Base-by-base conservation (phyloP, 164 flowering plant species). In the Chimonanthus praecox region DNA sequence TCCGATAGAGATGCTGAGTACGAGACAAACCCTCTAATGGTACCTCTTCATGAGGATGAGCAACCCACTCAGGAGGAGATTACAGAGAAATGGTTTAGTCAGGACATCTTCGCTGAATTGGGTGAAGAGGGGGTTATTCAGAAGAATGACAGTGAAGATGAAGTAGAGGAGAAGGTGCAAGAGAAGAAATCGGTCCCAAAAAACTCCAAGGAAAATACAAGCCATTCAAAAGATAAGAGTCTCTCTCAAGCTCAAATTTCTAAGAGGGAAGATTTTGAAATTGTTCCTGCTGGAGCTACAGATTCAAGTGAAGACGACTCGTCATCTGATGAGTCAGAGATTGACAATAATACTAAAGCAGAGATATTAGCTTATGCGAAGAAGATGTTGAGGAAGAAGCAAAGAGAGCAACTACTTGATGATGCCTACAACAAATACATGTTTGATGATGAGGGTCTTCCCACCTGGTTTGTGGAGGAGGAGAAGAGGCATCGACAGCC, bases 311-410 rank as follows among this genome's bases (percentile, higher is more conserved):
- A 87, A 69, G 88, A 86, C 65, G 87, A 91, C 46, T 86, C 92
- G 1, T 77, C 81, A 46, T 64, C 61, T 46, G 92, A 90, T 65
- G 60, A 87, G 61, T 87, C 88, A 1, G 94, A 88, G 43, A 80
- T 86, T 58, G 94, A 92, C 69, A 74, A 78, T 63, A 81, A 88
- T 10, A 71, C 78, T 8, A 95, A 92, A 77, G 96, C 94, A 64
- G 94, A 92, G 77, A 83, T 93, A 60, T 78, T 92, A 76, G 99
- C 98, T 44, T 77, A 20, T 81, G 98, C 89, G 46, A 95, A 88
- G 85, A 95, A 89, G 78, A 88, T 90, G 97, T 83, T 92, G 64
- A 87, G 92, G 79, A 95, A 95, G 81, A 95, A 88, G 81, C 86
- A 80, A 73, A 86, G 99, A 76, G 90, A 93, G 75, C 80, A 84